Evolutionary conservation across 2,329 filamentous ascomycete species (phyloP).

Genomic region (Botryotinia calthae): DNA sequence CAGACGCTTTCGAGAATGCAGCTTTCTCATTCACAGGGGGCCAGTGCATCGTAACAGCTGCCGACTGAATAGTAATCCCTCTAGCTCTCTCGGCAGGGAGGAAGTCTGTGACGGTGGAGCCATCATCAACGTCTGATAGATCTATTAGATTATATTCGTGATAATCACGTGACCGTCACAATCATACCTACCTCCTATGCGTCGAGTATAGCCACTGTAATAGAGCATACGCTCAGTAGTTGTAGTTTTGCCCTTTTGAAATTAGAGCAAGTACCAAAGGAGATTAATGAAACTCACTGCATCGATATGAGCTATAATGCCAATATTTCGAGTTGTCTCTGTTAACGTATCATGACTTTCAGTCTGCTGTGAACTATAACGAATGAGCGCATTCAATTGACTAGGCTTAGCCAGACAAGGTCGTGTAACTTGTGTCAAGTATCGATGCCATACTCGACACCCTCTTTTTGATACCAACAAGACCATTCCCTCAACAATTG

Average conservation of each 20-base stretch:
- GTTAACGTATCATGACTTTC: constrained; percentile 29
- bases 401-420: neutral
- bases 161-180: constrained; percentile 5
- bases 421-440: constrained; percentile 21
- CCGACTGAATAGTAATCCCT: constrained; percentile 96
- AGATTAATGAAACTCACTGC: constrained; percentile 51
- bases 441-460: constrained; percentile 34
- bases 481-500: constrained; percentile 33
- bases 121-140: constrained; percentile 78
- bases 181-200: constrained; percentile 68
- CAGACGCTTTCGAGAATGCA: constrained; percentile 34
- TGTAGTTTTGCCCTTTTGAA: constrained; percentile 80
- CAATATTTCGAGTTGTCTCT: constrained; percentile 81
- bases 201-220: constrained; percentile 84
- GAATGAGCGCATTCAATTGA: constrained; percentile 19
- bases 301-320: constrained; percentile 98
- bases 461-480: constrained; percentile 28
- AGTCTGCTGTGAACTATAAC: constrained; percentile 27
- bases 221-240: constrained; percentile 99
- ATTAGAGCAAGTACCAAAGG: constrained; percentile 19
- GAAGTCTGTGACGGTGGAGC: constrained; percentile 96
- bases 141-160: constrained; percentile 6
- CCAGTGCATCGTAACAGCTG: constrained; percentile 94
- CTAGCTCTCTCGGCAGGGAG: constrained; percentile 86
- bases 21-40: constrained; percentile 52